Conservation (phyloP, 2,329 filamentous ascomycete species). For the Ceratocystis colombiana region DNA sequence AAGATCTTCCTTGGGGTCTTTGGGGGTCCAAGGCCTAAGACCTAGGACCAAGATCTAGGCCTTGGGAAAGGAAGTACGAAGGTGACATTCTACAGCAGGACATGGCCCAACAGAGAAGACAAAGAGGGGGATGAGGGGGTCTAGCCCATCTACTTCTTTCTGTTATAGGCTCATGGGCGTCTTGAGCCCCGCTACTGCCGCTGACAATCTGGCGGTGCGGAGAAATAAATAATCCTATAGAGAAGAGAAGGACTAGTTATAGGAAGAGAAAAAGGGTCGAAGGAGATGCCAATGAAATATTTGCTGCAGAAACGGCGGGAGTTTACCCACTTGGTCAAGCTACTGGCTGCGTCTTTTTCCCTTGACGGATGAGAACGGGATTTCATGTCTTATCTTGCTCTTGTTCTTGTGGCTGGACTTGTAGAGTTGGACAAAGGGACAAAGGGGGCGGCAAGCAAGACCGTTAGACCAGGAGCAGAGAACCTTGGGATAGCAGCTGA, state of each 20-base stretch:
- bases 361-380: too few species aligned
- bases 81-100: neutral
- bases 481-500: neutral
- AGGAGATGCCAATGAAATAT: neutral
- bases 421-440: neutral
- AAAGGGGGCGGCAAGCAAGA: neutral
- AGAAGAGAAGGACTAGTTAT: neutral
- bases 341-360: too few species aligned
- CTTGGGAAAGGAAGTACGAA: neutral
- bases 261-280: neutral
- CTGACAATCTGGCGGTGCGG: constrained; percentile 1
- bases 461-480: neutral
- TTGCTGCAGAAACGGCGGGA: too few species aligned
- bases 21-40: neutral
- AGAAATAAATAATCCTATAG: neutral
- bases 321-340: too few species aligned
- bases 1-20: constrained; percentile 1
- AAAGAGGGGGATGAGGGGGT: neutral
- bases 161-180: neutral
- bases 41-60: neutral
- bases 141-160: neutral
- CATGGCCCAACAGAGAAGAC: neutral
- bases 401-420: neutral
- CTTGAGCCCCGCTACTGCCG: neutral
- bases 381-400: neutral